These are phyloP conservation scores for Huntiella bhutanensis DNA, from an alignment of 2,329 filamentous ascomycete species.

Conservation along the genomic window DNA sequence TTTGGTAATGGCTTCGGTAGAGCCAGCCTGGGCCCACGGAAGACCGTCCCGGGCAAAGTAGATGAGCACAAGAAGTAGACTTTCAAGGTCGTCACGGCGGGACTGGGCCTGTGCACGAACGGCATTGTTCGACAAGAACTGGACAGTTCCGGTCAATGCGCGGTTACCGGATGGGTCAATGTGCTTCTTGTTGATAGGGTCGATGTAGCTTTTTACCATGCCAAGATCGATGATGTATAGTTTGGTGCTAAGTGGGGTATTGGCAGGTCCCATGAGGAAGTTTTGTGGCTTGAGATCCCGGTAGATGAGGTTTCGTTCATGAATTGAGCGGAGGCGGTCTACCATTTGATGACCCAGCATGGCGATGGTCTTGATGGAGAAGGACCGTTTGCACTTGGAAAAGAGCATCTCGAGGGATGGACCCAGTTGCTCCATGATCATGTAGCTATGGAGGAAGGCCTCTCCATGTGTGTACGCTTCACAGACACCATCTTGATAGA, in stretches of 20 bases:
- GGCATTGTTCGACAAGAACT: slow-evolving; percentile 10
- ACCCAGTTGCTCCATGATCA: slow-evolving; percentile 8
- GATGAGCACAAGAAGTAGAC: slow-evolving; percentile 5
- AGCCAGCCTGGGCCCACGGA: slow-evolving; percentile 5
- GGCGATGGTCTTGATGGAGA: slow-evolving; percentile 7
- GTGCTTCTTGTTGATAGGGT: slow-evolving; percentile 8
- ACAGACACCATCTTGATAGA: slow-evolving; percentile 5
- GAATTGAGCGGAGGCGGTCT: slow-evolving; percentile 7
- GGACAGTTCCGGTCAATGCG: slow-evolving; percentile 8
- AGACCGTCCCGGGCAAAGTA: slow-evolving; percentile 8
- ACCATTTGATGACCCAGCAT: slow-evolving; percentile 11
- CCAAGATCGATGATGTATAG: slow-evolving; percentile 9
- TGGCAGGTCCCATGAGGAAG: slow-evolving; percentile 40
- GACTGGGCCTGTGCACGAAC: slow-evolving; percentile 5
- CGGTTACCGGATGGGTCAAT: slow-evolving; percentile 3
- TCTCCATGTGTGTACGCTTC: slow-evolving; percentile 6
- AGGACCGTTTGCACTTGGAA: slow-evolving; percentile 7
- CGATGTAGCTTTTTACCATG: slow-evolving; percentile 9
- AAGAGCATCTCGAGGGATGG: slow-evolving; percentile 10
- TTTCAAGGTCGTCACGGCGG: slow-evolving; percentile 9
- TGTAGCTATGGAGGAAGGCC: slow-evolving; percentile 7
- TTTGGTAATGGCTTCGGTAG: slow-evolving; percentile 5
- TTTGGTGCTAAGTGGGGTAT: slow-evolving; percentile 1
- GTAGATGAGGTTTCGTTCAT: slow-evolving; percentile 53
- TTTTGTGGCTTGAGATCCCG: slow-evolving; percentile 81